phyloP scores from a whole-genome alignment of 2,329 filamentous ascomycete species.

The Cryoendolithus antarcticus region DNA sequence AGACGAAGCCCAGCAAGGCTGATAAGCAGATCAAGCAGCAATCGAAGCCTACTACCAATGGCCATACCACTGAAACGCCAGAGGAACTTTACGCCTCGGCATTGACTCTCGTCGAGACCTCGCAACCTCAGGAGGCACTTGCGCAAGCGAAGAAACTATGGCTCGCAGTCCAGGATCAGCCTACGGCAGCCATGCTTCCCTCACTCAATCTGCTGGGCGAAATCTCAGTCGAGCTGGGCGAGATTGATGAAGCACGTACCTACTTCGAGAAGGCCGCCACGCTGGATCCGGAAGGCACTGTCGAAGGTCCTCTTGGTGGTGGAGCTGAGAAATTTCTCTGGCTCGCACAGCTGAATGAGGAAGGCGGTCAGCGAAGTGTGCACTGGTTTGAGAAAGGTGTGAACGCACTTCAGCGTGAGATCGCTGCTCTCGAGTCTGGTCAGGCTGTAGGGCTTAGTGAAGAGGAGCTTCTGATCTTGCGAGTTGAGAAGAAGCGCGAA shows the following conservation, averaged over 20 bases:
- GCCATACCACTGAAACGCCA: conserved; percentile 36
- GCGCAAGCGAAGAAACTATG: conserved; percentile 42
- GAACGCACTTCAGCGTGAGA: conserved; percentile 56
- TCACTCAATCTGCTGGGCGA: conserved; percentile 69
- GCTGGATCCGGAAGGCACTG: conserved; percentile 62
- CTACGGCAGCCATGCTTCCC: conserved; percentile 37
- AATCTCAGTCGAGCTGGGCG: conserved; percentile 70
- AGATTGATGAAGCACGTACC: conserved; percentile 59
- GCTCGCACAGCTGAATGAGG: conserved; percentile 73
- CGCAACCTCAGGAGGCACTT: conserved; percentile 46
- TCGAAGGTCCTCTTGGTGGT: conserved; percentile 60
- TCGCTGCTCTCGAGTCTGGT: conserved; percentile 48
- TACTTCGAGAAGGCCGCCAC: conserved; percentile 62
- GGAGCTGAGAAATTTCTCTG: conserved; percentile 91
- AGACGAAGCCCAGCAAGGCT: conserved; percentile 11
- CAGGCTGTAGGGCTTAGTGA: conserved; percentile 23
- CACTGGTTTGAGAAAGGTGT: conserved; percentile 56
- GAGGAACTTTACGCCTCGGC: conserved; percentile 46
- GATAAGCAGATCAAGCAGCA: conserved; percentile 38
- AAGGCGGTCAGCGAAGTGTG: conserved; percentile 48
- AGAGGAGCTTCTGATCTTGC: conserved; percentile 28
- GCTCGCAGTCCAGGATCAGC: conserved; percentile 29
- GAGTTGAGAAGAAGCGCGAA: conserved; percentile 63
- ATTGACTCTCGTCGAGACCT: conserved; percentile 44
- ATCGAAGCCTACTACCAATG: conserved; percentile 30